Evolutionary conservation across 2,329 filamentous ascomycete genomes (phyloP), one percentile per base, ranked within the genome.

Genomic region (Colletotrichum liaoningense): DNA sequence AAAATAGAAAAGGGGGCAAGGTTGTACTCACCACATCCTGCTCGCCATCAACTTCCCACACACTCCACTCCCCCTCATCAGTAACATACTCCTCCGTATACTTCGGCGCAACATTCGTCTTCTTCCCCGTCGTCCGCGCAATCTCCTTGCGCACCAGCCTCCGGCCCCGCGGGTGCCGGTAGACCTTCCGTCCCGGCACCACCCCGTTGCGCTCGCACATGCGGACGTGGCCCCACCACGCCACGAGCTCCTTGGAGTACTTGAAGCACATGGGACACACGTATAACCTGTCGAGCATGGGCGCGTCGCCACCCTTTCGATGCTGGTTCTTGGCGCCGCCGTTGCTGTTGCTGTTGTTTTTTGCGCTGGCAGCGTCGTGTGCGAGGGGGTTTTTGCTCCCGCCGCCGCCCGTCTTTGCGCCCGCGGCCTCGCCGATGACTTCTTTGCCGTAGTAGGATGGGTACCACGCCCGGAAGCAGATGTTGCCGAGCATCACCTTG

Each of bases 201-300:
- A 81, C 77, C 16, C 82, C 82, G 52, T 79, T 86, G 72, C 83
- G 82, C 77, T 89, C 86, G 81, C 92, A 95, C 46, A 86, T 81
- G 30, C 85, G 85, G 22, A 90, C 86, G 77, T 93, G 91, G 24
- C 86, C 85, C 78, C 86, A 86, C 89, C 89, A 92, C 1, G 87
- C 83, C 24, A 88, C 84, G 14, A 91, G 81, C 78, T 92, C 90
- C 76, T 87, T 89, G 46, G 93, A 93, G 83, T 99, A 99, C 80
- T 95, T 96, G 87, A 98, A 98, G 85, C 97, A 99, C 87, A 91
- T 93, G 42, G 94, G 93, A 80, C 97, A 99, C 42, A 98, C 93
- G 78, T 95, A 97, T 8, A 98, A 85, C 69, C 92, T 85, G 75
- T 93, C 90, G 19, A 94, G 88, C 78, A 90, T 84, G 1, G 85